Conservation (phyloP, 306 rosid species). For the Psophocarpus tetragonolobus region DNA sequence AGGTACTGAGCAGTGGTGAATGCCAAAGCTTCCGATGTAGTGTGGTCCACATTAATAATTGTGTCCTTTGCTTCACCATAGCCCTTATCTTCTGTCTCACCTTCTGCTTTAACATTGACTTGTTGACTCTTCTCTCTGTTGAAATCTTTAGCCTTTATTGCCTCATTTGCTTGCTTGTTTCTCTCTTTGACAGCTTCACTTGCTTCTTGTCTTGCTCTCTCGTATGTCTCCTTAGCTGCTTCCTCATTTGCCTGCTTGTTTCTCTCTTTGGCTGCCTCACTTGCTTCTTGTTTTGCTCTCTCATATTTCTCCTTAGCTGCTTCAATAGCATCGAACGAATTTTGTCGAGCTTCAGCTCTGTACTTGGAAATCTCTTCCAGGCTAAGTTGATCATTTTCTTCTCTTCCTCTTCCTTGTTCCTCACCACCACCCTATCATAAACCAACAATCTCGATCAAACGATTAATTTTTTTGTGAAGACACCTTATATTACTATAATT, state of each 20-base stretch:
- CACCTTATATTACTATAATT: neutral
- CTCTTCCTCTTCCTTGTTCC: constrained; percentile 19
- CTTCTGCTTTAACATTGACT: constrained; percentile 4
- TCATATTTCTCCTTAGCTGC: constrained; percentile 54
- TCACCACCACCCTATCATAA: neutral
- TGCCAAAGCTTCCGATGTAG: constrained; percentile 41
- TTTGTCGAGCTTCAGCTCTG: constrained; percentile 55
- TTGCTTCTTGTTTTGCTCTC: constrained; percentile 38
- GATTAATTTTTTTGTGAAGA: neutral
- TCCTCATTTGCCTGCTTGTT: constrained; percentile 25
- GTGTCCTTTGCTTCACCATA: constrained; percentile 40
- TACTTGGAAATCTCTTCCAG: constrained; percentile 48
- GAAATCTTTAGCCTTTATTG: neutral
- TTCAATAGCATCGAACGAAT: constrained; percentile 38
- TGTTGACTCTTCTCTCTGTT: constrained; percentile 26
- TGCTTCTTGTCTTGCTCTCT: constrained; percentile 39
- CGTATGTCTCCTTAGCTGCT: constrained; percentile 53
- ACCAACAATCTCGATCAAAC: neutral
- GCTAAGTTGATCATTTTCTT: neutral
- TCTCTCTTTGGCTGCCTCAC: constrained; percentile 36
- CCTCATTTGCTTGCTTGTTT: constrained; percentile 21
- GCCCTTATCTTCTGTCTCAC: constrained; percentile 29
- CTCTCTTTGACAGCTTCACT: constrained; percentile 35
- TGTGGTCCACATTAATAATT: neutral
- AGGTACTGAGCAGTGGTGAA: constrained; percentile 11